Conservation (phyloP, 2,329 filamentous ascomycete species). For the Orbilia javanica region DNA sequence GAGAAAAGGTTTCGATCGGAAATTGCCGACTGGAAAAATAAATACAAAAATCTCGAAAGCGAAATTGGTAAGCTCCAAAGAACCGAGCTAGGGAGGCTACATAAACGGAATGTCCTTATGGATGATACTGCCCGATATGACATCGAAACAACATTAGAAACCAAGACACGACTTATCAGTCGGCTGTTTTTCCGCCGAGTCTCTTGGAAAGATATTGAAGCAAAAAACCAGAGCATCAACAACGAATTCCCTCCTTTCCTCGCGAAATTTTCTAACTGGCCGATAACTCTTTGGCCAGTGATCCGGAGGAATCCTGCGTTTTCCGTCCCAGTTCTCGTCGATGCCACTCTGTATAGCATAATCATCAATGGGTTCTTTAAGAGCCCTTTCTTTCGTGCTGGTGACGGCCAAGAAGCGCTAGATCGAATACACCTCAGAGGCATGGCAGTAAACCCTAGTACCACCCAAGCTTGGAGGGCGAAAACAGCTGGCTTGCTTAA, state of each 20-base stretch:
- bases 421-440: not conserved
- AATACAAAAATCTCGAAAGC: not conserved
- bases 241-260: not conserved
- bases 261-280: not conserved
- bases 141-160: not conserved
- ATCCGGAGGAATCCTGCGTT: not conserved
- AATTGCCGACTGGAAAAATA: not conserved
- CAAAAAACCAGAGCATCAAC: not conserved
- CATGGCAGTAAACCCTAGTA: not conserved
- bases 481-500: not conserved
- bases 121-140: constrained; percentile 1
- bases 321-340: not conserved
- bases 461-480: not conserved
- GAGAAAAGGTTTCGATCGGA: too few relatives aligned
- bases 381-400: constrained; percentile 10
- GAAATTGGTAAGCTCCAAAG: not conserved
- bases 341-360: constrained; percentile 8
- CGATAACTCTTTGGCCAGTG: not conserved
- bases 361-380: constrained; percentile 15
- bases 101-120: not conserved
- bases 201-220: not conserved
- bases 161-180: constrained; percentile 10
- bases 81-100: not conserved
- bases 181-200: constrained; percentile 17
- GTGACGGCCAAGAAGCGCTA: not conserved